Evolutionary conservation across 768 basidiomycete species (phyloP).

Genomic region (Harrya chromipes): DNA sequence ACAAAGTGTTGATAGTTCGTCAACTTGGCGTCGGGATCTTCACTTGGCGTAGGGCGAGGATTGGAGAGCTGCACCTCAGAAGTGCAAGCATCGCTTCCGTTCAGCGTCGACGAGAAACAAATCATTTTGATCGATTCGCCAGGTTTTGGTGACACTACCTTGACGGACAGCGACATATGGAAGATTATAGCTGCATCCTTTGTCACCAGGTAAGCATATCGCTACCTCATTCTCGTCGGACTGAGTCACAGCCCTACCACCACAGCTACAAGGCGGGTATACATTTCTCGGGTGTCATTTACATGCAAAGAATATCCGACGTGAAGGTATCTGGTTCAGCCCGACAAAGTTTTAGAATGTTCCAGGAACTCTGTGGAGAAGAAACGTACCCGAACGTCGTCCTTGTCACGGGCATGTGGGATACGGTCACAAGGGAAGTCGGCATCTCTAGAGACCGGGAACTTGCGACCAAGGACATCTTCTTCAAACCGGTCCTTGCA

Average conservation of each 20-base stretch:
- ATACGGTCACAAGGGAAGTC: slow-evolving; percentile 31
- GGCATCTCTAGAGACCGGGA: slow-evolving; percentile 42
- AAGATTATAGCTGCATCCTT: slow-evolving; percentile 45
- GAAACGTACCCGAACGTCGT: slow-evolving; percentile 43
- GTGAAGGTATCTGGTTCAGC: slow-evolving; percentile 46
- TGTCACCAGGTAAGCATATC: slow-evolving; percentile 20
- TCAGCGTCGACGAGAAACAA: slow-evolving; percentile 27
- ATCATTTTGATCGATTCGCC: slow-evolving; percentile 60
- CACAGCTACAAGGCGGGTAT: slow-evolving; percentile 23
- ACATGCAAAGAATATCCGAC: slow-evolving; percentile 52
- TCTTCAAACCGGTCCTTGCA: slow-evolving; percentile 49
- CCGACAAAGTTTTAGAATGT: slow-evolving; percentile 46
- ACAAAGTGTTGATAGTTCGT: slow-evolving; percentile 31
- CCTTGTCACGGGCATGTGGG: slow-evolving; percentile 55
- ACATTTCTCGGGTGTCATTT: slow-evolving; percentile 46
- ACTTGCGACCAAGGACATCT: slow-evolving; percentile 39
- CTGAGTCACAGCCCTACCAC: neutral
- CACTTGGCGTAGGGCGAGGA: slow-evolving; percentile 28
- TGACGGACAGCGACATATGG: slow-evolving; percentile 48
- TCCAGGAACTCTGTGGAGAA: slow-evolving; percentile 51
- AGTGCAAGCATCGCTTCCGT: slow-evolving; percentile 27
- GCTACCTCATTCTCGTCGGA: neutral
- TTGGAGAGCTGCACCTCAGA: slow-evolving; percentile 35
- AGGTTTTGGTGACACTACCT: slow-evolving; percentile 54
- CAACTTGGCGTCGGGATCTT: slow-evolving; percentile 31